Percentiles rank a stretch among this genome's conserved stretches.
phyloP scores from a whole-genome alignment of 306 rosid genomes.

The Trifolium pratense region DNA sequence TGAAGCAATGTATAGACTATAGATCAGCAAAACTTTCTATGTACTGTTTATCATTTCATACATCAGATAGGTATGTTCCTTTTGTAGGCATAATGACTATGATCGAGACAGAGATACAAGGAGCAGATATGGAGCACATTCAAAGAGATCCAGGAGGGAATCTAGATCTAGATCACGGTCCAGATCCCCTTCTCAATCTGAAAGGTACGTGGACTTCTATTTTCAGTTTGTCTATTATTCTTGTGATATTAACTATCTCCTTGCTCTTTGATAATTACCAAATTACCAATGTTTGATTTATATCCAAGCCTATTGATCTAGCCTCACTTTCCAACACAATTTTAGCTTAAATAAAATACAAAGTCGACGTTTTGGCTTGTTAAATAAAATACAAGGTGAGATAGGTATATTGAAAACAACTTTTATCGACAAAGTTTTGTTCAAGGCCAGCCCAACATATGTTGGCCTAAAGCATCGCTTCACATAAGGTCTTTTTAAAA shows the following conservation, averaged over 20 bases:
- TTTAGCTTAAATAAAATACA: slow-evolving; percentile 23
- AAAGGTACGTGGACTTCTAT: slow-evolving; percentile 48
- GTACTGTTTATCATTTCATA: slow-evolving; percentile 21
- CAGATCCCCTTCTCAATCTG: slow-evolving; percentile 60
- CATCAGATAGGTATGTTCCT: slow-evolving; percentile 21
- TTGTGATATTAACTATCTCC: slow-evolving; percentile 20
- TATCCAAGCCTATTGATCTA: slow-evolving; percentile 26
- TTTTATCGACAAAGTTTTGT: neutral
- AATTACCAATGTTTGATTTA: neutral
- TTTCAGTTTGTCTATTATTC: slow-evolving; percentile 20
- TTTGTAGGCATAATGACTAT: slow-evolving; percentile 53
- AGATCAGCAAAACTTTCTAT: neutral
- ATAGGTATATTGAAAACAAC: slow-evolving; percentile 3
- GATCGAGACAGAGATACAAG: slow-evolving; percentile 62
- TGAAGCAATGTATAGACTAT: neutral
- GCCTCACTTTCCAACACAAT: slow-evolving; percentile 8
- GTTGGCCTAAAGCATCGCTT: no score
- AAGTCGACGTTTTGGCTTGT: slow-evolving; percentile 15
- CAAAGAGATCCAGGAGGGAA: slow-evolving; percentile 53
- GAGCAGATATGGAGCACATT: slow-evolving; percentile 53
- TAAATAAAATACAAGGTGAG: slow-evolving; percentile 1
- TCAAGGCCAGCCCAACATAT: no score
- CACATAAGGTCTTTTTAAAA: no score
- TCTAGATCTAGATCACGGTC: slow-evolving; percentile 68
- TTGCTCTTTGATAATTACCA: neutral